Percentiles rank a stretch among this genome's conserved stretches.
These are phyloP conservation scores for Chaetomium sp. DNA, from an alignment of 2,329 filamentous ascomycete species.

Conservation along the genomic window DNA sequence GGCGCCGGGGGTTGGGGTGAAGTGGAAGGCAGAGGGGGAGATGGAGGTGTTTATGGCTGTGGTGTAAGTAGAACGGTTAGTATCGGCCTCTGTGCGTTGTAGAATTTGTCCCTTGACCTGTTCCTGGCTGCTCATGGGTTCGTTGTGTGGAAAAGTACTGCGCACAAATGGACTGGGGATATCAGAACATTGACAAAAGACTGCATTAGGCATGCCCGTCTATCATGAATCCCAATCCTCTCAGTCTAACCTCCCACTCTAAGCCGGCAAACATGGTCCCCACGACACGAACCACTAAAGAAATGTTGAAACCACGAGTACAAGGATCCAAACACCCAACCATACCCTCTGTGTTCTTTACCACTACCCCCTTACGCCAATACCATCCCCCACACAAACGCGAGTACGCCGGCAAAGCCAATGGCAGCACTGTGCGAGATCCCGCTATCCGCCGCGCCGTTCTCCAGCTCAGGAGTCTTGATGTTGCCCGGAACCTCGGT, in stretches of 20 bases:
- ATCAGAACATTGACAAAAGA: slow-evolving; percentile 12
- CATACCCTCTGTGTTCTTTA: neutral
- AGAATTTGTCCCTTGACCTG: too few relatives aligned
- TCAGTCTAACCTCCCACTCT: neutral
- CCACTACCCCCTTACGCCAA: neutral
- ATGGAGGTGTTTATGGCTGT: slow-evolving; percentile 36
- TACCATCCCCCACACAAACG: neutral
- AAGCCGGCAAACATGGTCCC: neutral
- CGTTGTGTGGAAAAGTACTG: slow-evolving; percentile 1
- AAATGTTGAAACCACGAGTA: neutral
- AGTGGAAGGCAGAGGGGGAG: slow-evolving; percentile 28
- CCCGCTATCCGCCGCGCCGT: neutral
- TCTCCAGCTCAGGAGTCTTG: neutral
- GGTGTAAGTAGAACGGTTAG: too few relatives aligned
- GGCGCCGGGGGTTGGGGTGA: slow-evolving; percentile 42
- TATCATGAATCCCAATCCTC: neutral
- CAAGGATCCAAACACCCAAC: neutral
- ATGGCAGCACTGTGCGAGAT: neutral
- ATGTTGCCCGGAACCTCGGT: neutral
- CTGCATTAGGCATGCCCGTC: slow-evolving; percentile 1
- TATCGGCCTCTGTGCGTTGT: too few relatives aligned
- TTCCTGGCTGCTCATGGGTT: neutral
- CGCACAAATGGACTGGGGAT: too few relatives aligned
- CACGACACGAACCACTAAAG: neutral
- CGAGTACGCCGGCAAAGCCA: neutral